Conservation (phyloP, 2,329 filamentous ascomycete species). For the Cercospora canescens region DNA sequence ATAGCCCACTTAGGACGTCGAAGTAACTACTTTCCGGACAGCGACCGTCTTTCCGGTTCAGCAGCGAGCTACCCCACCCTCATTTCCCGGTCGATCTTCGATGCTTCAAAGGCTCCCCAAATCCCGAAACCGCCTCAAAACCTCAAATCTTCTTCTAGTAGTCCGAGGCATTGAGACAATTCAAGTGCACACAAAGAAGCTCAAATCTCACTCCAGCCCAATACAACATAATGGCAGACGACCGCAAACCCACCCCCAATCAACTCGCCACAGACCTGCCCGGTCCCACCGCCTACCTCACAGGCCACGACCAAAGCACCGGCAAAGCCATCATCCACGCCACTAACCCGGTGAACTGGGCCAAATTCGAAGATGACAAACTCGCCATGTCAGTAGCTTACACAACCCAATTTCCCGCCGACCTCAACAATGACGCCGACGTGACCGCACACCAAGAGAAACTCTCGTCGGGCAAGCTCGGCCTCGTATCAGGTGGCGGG, state of each 20-base stretch:
- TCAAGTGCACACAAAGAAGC: background rate
- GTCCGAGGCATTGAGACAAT: background rate
- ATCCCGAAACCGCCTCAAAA: background rate
- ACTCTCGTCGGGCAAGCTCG: constrained; percentile 45
- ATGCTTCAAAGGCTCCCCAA: constrained; percentile 2
- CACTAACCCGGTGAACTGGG: constrained; percentile 33
- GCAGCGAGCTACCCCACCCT: background rate
- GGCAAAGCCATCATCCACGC: constrained; percentile 39
- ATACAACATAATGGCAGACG: constrained; percentile 14
- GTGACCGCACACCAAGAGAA: constrained; percentile 48
- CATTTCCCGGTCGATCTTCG: background rate
- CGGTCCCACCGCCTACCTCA: constrained; percentile 36
- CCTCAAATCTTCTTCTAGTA: background rate
- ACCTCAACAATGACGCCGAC: constrained; percentile 50
- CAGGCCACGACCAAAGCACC: constrained; percentile 33
- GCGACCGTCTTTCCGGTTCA: background rate
- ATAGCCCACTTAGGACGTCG: background rate
- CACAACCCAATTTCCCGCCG: constrained; percentile 52
- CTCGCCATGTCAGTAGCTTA: constrained; percentile 54
- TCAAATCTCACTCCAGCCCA: background rate
- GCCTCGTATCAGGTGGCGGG: constrained; percentile 52
- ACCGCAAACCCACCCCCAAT: constrained; percentile 31
- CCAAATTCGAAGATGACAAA: constrained; percentile 43
- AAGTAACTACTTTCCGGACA: background rate
- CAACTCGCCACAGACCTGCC: constrained; percentile 34